phyloP scores from a whole-genome alignment of 1,284 basidiomycete genomes.

The Papiliotrema terrestris region DNA sequence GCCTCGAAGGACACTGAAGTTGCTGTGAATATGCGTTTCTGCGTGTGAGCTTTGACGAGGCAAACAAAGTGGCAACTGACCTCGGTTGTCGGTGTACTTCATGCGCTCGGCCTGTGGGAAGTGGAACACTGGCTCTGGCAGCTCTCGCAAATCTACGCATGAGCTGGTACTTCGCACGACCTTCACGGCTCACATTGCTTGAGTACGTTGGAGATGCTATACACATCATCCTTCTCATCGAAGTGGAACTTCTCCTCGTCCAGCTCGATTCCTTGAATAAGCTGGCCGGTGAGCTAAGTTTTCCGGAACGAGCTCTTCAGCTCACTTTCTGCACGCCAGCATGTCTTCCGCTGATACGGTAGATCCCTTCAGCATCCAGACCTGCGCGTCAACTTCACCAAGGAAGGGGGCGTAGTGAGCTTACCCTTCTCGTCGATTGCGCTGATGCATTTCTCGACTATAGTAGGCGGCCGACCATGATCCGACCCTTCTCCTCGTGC shows the following conservation, averaged over 20 bases:
- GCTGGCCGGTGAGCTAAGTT: constrained; percentile 48
- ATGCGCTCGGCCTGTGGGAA: constrained; percentile 78
- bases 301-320: not conserved
- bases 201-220: constrained; percentile 82
- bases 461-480: constrained; percentile 62
- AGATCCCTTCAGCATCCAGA: constrained; percentile 72
- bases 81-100: constrained; percentile 72
- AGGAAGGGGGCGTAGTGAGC: not conserved
- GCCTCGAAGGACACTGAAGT: constrained; percentile 68
- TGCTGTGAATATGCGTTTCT: constrained; percentile 68
- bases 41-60: constrained; percentile 5
- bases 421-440: constrained; percentile 69
- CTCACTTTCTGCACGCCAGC: constrained; percentile 74
- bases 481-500: constrained; percentile 69
- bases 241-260: constrained; percentile 85
- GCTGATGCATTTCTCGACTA: constrained; percentile 76
- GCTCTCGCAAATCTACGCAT: constrained; percentile 63
- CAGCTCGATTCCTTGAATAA: constrained; percentile 84
- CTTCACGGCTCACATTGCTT: constrained; percentile 59
- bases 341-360: constrained; percentile 64
- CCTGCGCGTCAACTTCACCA: constrained; percentile 47
- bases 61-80: constrained; percentile 48
- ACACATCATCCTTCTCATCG: constrained; percentile 73
- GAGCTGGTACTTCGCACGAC: not conserved
- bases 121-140: constrained; percentile 89